Conservation (phyloP, 305 asterid genomes). For the Rubia peregrina region DNA sequence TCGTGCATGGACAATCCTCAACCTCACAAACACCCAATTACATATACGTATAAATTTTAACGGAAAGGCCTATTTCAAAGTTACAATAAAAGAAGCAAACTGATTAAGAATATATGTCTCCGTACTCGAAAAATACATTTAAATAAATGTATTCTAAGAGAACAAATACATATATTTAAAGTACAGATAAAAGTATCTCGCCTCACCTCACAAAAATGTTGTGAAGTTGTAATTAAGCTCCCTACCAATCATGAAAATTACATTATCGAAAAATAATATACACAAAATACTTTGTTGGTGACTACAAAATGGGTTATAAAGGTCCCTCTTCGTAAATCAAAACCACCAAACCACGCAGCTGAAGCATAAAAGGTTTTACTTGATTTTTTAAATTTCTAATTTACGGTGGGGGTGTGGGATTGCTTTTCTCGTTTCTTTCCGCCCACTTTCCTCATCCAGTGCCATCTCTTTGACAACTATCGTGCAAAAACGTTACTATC, state of each 20-base stretch:
- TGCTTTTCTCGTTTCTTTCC: neutral
- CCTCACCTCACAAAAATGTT: no score
- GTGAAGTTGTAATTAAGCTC: no score
- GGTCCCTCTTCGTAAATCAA: neutral
- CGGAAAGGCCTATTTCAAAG: neutral
- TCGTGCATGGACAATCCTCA: slow-evolving; percentile 24
- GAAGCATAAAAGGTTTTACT: slow-evolving; percentile 14
- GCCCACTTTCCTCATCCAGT: slow-evolving; percentile 9
- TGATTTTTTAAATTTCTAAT: neutral
- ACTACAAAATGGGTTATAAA: no score
- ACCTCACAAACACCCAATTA: slow-evolving; percentile 19
- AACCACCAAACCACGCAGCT: slow-evolving; percentile 21
- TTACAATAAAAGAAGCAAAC: neutral
- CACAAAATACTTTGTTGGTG: no score
- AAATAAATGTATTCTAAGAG: no score
- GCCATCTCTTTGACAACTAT: slow-evolving; percentile 3
- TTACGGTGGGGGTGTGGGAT: neutral
- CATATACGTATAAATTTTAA: neutral
- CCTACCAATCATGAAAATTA: no score
- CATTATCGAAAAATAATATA: no score
- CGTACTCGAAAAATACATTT: no score
- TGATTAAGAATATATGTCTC: no score
- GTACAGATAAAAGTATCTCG: no score
- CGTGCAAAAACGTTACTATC: neutral
- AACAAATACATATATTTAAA: no score